Percentiles rank a stretch among this genome's conserved stretches.
These are phyloP conservation scores for Lolium perenne DNA, from an alignment of 176 grass and related monocot species.

Conservation along the genomic window DNA sequence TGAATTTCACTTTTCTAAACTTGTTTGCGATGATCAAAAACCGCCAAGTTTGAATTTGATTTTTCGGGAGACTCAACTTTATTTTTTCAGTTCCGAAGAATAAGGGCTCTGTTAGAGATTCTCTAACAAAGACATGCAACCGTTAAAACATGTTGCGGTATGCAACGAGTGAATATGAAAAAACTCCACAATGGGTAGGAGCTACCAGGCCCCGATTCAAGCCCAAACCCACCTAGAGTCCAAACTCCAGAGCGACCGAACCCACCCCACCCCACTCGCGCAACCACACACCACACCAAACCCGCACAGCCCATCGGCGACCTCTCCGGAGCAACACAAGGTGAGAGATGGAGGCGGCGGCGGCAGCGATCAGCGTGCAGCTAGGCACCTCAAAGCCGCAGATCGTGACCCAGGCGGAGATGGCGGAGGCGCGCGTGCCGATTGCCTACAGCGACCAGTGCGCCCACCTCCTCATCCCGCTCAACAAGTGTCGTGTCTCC, in stretches of 20 bases:
- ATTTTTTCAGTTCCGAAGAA: no score
- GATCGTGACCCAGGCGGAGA: conserved; percentile 91
- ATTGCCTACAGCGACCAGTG: conserved; percentile 93
- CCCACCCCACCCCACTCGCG: conserved; percentile 4
- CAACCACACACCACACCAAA: neutral
- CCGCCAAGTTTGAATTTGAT: no score
- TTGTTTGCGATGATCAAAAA: no score
- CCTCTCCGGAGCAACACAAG: conserved; percentile 40
- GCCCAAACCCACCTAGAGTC: conserved; percentile 22
- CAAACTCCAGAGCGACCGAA: conserved; percentile 3
- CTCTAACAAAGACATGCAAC: no score
- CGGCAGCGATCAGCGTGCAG: conserved; percentile 67
- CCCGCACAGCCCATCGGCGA: conserved; percentile 42
- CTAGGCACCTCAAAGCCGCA: conserved; percentile 88
- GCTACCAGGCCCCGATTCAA: neutral
- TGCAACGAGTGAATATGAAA: no score
- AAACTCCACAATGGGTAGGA: no score
- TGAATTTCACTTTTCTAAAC: no score
- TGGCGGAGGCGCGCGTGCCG: conserved; percentile 77
- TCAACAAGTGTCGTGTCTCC: conserved; percentile 92
- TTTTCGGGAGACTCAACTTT: no score
- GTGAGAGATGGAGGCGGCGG: conserved; percentile 53
- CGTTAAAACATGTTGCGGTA: no score
- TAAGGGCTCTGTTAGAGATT: no score
- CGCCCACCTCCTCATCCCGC: conserved; percentile 96